Evolutionary conservation across 441 rosid species (phyloP), one percentile per base, ranked within the genome.

Genomic region (Rhodomyrtus psidioides): DNA sequence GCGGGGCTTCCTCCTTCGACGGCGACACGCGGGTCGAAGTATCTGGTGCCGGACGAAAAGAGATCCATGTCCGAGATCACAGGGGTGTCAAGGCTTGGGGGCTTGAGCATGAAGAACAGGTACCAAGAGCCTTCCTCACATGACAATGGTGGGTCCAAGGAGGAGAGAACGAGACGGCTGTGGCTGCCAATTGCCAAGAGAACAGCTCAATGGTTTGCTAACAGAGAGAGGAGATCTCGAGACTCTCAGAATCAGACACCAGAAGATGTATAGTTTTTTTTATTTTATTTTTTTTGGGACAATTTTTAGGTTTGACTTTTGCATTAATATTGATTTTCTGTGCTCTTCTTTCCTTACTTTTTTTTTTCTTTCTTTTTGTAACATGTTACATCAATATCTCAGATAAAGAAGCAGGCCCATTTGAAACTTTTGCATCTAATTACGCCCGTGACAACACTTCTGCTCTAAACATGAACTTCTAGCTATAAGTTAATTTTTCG

Each of bases 151-250:
- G 79, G 60, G 54, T 23, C 75, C 12, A 86, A n/a, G 21, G 85
- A 86, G 44, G 88, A 86, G 85, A 86, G 85, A 49, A 56, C 57
- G 53, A 83, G 85, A 39, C 0, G 85, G 85, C 23, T 86, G 17
- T 86, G 88, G 88, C 6, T 83, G 74, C 76, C 85, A 44, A 86
- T 86, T 12, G 85, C 88, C 4, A 56, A 57, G 46, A 55, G 88
- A 83, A 86, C 88, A 74, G 85, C 76, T 10, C 79, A 46, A 3
- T 86, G 88, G 88, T 86, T 86, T 79, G 88, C 88, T 12, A 53
- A 83, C 57, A 76, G 88, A 28, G 83, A 83, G 5, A 86, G 56
- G 15, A 83, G 85, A 21, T 83, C 87, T 82, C 58, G 19, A 65
- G 49, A 65, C 15, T 2, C 79, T 10, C n/a, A 65, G n/a, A 34